Evolutionary conservation across 106 monocot species (phyloP).

Genomic region (Dendrobium catenatum): DNA sequence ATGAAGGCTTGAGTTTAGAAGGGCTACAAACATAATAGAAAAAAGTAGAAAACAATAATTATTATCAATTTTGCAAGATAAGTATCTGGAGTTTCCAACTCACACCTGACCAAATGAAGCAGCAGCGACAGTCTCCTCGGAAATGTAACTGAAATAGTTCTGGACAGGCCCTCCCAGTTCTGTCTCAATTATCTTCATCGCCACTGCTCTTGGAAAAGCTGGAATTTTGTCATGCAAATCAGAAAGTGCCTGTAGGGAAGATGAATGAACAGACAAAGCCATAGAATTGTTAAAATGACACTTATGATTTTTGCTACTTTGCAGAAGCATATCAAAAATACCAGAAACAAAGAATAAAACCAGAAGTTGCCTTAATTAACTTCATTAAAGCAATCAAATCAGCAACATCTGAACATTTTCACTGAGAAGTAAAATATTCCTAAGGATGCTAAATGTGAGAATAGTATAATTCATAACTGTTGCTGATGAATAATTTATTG

Average conservation of each 20-base stretch:
- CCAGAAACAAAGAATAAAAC: not conserved
- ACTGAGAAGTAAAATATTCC: not conserved
- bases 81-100: not conserved
- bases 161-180: slow-evolving; percentile 61
- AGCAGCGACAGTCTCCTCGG: slow-evolving; percentile 80
- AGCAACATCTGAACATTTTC: not conserved
- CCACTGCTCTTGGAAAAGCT: slow-evolving; percentile 61
- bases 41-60: not conserved
- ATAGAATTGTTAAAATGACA: not conserved
- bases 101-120: slow-evolving; percentile 96
- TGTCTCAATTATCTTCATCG: slow-evolving; percentile 72
- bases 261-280: not conserved
- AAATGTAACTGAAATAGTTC: slow-evolving; percentile 55
- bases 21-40: not conserved
- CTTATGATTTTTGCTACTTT: not conserved
- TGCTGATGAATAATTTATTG: not conserved
- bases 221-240: slow-evolving; percentile 82
- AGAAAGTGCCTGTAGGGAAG: slow-evolving; percentile 56
- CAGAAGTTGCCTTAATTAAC: not conserved
- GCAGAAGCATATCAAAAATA: not conserved
- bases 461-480: not conserved
- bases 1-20: too few species aligned
- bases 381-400: not conserved
- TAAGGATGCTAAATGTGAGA: not conserved
- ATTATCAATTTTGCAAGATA: not conserved